Percentiles rank a stretch among this genome's conserved stretches.
These are phyloP conservation scores for Fusarium siculi DNA, from an alignment of 2,329 filamentous ascomycete genomes.

Conservation along the genomic window DNA sequence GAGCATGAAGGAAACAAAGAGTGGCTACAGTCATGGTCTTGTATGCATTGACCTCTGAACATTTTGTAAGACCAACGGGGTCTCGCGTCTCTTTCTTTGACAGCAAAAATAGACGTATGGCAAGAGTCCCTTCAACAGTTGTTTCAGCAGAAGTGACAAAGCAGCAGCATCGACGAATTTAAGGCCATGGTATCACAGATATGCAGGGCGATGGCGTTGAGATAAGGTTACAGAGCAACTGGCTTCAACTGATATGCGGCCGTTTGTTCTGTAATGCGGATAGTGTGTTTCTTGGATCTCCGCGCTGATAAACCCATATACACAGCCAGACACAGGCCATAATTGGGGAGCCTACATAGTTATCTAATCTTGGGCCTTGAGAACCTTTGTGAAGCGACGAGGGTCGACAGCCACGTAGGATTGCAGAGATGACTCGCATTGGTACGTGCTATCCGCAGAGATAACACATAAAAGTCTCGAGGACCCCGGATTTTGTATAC, in stretches of 20 bases:
- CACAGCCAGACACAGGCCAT: conserved; percentile 28
- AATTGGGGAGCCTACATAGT: conserved; percentile 37
- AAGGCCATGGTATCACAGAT: conserved; percentile 31
- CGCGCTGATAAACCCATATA: conserved; percentile 35
- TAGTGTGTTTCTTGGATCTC: conserved; percentile 39
- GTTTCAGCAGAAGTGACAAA: background rate
- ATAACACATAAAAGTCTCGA: conserved; percentile 16
- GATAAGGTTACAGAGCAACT: conserved; percentile 38
- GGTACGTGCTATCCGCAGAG: conserved; percentile 8
- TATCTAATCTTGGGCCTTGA: conserved; percentile 43
- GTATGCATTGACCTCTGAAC: conserved; percentile 8
- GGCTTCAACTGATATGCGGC: conserved; percentile 39
- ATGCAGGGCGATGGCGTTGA: conserved; percentile 28
- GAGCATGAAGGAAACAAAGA: conserved; percentile 16
- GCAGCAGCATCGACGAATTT: conserved; percentile 36
- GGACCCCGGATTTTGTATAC: background rate
- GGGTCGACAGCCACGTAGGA: conserved; percentile 32
- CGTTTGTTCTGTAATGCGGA: conserved; percentile 34
- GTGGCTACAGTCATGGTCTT: background rate
- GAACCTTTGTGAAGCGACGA: conserved; percentile 25
- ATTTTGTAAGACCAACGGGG: background rate
- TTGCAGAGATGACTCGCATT: conserved; percentile 29
- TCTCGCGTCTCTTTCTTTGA: conserved; percentile 32
- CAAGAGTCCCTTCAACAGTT: background rate
- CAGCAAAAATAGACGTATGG: conserved; percentile 20